Conservation (phyloP, 1,139 yeast genomes). For the Hanseniaspora gamundiae region DNA sequence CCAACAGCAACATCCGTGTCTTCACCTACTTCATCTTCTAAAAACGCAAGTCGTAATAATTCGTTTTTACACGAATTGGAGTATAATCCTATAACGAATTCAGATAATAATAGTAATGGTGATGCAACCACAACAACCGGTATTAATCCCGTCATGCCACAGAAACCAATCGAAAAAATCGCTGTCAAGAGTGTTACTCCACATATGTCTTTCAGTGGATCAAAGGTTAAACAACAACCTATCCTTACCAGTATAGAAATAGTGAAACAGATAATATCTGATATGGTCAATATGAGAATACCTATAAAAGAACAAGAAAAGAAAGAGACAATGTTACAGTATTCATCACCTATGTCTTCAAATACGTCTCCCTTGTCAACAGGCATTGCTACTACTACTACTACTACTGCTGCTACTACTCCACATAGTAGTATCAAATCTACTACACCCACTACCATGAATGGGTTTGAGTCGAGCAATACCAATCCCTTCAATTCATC, state of each 20-base stretch:
- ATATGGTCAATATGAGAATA: slow-evolving; percentile 18
- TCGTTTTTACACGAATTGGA: slow-evolving; percentile 4
- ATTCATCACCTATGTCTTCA: neutral
- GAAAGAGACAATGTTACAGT: slow-evolving; percentile 8
- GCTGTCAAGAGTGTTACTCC: no score
- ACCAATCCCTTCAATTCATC: slow-evolving; percentile 11
- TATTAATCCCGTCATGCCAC: neutral
- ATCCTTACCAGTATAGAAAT: slow-evolving; percentile 11
- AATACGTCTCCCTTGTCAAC: neutral
- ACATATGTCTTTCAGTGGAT: no score
- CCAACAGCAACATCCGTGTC: neutral
- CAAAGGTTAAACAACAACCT: slow-evolving; percentile 3
- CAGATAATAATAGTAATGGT: neutral
- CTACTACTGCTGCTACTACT: no score
- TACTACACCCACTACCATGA: neutral
- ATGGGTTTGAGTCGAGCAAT: neutral
- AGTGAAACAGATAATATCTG: slow-evolving; percentile 16
- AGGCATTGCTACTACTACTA: no score
- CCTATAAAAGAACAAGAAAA: slow-evolving; percentile 18
- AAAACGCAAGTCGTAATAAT: neutral
- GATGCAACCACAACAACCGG: neutral
- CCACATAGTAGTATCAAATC: neutral
- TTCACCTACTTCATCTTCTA: neutral
- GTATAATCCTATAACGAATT: slow-evolving; percentile 6
- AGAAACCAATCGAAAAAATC: neutral